phyloP scores from a whole-genome alignment of 1,139 yeast genomes.

The Torulaspora pretoriensis region DNA sequence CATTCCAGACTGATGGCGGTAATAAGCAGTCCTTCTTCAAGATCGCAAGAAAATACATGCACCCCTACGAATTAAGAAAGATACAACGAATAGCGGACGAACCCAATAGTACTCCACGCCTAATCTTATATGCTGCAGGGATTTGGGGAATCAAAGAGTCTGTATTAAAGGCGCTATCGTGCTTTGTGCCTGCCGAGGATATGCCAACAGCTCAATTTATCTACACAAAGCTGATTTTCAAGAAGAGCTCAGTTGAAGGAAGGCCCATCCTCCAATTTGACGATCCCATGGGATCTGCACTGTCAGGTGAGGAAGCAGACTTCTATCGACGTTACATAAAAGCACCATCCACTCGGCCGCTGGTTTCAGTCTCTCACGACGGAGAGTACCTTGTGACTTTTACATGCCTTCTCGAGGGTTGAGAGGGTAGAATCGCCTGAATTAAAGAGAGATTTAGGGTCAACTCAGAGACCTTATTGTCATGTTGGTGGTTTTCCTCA shows the following conservation, averaged over 20 bases:
- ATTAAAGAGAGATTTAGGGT: not conserved
- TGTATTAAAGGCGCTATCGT: slow-evolving; percentile 24
- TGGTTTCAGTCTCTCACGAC: slow-evolving; percentile 34
- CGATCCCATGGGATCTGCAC: slow-evolving; percentile 2
- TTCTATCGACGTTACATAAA: slow-evolving; percentile 19
- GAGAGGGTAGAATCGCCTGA: not conserved
- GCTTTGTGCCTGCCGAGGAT: slow-evolving; percentile 13
- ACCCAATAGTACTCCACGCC: not conserved
- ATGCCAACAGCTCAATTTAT: slow-evolving; percentile 31
- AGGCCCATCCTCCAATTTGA: slow-evolving; percentile 24
- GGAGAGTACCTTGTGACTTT: slow-evolving; percentile 28
- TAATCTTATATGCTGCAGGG: slow-evolving; percentile 27
- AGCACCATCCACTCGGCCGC: slow-evolving; percentile 10
- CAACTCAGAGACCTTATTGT: not conserved
- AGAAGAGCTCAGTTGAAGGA: slow-evolving; percentile 19
- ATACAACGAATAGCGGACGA: slow-evolving; percentile 3
- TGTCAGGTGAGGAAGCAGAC: slow-evolving; percentile 3
- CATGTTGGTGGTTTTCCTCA: not conserved
- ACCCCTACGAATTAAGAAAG: slow-evolving; percentile 16
- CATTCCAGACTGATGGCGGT: slow-evolving; percentile 4
- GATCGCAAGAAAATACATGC: slow-evolving; percentile 31
- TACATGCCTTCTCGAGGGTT: slow-evolving; percentile 4
- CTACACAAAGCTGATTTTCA: slow-evolving; percentile 28
- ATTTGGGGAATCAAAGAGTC: slow-evolving; percentile 36
- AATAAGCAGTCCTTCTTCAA: slow-evolving; percentile 10